Percentiles rank a stretch among this genome's conserved stretches.
These are phyloP conservation scores for Penicillium thymicola DNA, from an alignment of 2,329 filamentous ascomycete species.

Conservation along the genomic window DNA sequence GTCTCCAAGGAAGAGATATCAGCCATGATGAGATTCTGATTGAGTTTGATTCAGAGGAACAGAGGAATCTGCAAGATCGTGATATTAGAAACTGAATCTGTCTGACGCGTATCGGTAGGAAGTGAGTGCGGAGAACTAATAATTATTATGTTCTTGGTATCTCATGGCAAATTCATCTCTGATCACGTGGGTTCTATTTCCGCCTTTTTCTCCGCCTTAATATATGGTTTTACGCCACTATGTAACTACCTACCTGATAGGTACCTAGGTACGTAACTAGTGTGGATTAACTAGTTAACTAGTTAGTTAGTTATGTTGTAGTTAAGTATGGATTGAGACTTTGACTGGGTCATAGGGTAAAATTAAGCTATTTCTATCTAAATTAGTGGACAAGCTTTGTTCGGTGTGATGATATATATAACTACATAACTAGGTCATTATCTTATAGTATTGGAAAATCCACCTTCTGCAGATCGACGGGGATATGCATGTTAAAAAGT, in stretches of 20 bases:
- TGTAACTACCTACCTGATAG: neutral
- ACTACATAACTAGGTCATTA: too few relatives aligned
- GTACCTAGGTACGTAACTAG: too few relatives aligned
- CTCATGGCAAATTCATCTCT: neutral
- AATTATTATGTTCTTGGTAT: neutral
- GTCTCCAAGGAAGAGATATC: conserved; percentile 45
- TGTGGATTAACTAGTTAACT: too few relatives aligned
- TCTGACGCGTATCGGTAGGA: neutral
- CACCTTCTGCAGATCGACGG: conserved; percentile 2
- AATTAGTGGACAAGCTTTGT: too few relatives aligned
- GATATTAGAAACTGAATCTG: neutral
- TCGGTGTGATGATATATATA: too few relatives aligned
- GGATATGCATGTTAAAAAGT: conserved; percentile 1
- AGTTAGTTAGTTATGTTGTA: too few relatives aligned
- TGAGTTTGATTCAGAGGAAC: neutral
- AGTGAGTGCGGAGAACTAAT: neutral
- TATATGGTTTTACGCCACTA: neutral
- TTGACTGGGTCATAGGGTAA: neutral
- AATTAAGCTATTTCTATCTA: neutral
- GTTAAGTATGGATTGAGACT: neutral
- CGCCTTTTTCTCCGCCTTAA: neutral
- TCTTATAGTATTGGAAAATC: neutral
- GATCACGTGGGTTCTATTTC: neutral
- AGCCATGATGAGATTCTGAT: conserved; percentile 32
- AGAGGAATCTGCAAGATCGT: neutral